These are phyloP conservation scores for Skeletonema potamos DNA, from an alignment of 108 stramenopile species.

Conservation along the genomic window DNA sequence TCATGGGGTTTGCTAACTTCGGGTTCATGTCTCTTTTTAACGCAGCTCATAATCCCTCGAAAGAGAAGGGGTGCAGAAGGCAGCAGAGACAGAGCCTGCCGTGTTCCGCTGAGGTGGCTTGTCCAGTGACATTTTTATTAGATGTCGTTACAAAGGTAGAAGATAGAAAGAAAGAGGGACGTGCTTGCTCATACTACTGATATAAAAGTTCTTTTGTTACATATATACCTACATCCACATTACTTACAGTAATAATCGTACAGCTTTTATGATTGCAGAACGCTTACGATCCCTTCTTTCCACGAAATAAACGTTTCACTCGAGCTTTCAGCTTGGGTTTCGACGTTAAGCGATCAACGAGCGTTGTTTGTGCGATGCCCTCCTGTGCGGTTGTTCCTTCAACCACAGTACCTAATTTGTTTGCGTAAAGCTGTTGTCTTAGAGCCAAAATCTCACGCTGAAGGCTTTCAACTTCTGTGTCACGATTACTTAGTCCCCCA, in stretches of 20 bases:
- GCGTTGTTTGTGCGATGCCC: not conserved
- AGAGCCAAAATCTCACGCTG: not conserved
- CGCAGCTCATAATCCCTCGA: constrained; percentile 50
- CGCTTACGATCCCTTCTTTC: too few species aligned
- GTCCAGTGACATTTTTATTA: too few species aligned
- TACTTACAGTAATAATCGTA: too few species aligned
- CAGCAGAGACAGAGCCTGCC: too few species aligned
- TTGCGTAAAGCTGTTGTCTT: not conserved
- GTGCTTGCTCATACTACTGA: too few species aligned
- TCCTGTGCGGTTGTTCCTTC: not conserved
- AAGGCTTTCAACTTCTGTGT: not conserved
- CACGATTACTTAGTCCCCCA: not conserved
- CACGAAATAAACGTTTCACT: too few species aligned
- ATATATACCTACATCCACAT: too few species aligned
- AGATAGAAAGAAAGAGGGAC: too few species aligned
- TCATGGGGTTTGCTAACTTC: constrained; percentile 58
- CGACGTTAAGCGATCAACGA: not conserved
- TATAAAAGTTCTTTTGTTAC: too few species aligned
- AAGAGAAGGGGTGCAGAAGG: constrained; percentile 14
- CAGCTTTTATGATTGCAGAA: too few species aligned
- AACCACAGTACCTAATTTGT: not conserved
- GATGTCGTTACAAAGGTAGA: too few species aligned
- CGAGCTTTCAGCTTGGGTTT: not conserved
- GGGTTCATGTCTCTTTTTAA: constrained; percentile 52
- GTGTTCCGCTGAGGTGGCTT: too few species aligned